A percentile compares a stretch with the other conserved stretches of the same genome.
Conservation (phyloP, 257 asterid species). For the Striga asiatica region DNA sequence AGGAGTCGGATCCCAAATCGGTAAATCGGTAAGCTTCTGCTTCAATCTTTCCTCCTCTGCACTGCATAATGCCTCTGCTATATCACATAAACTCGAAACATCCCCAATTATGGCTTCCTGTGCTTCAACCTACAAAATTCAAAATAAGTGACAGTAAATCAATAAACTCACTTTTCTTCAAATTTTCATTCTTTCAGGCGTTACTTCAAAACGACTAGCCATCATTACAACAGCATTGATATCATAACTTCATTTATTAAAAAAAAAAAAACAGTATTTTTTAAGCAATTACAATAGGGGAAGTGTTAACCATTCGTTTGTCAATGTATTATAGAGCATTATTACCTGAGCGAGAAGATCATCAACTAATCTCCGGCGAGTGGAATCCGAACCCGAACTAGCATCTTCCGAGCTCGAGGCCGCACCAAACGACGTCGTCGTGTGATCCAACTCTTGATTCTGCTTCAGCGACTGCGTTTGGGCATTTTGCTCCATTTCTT, state of each 20-base stretch:
- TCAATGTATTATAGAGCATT: no score
- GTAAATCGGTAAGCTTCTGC: no score
- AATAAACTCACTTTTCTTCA: no score
- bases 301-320: no score
- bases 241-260: no score
- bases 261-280: not conserved
- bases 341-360: conserved; percentile 57
- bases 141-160: not conserved
- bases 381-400: conserved; percentile 15
- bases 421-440: conserved; percentile 22
- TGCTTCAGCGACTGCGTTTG: conserved; percentile 19
- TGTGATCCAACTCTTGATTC: conserved; percentile 11
- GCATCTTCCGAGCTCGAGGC: conserved; percentile 18
- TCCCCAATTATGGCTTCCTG: conserved; percentile 44
- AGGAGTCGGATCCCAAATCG: no score
- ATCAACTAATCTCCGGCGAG: conserved; percentile 28
- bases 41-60: no score
- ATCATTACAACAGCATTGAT: no score
- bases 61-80: no score
- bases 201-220: no score
- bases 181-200: no score
- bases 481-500: conserved; percentile 32
- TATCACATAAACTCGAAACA: conserved; percentile 35
- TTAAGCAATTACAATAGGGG: not conserved
- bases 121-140: conserved; percentile 42